phyloP scores from a whole-genome alignment of 495 filamentous ascomycete genomes.

The Parathielavia hyrcaniae region DNA sequence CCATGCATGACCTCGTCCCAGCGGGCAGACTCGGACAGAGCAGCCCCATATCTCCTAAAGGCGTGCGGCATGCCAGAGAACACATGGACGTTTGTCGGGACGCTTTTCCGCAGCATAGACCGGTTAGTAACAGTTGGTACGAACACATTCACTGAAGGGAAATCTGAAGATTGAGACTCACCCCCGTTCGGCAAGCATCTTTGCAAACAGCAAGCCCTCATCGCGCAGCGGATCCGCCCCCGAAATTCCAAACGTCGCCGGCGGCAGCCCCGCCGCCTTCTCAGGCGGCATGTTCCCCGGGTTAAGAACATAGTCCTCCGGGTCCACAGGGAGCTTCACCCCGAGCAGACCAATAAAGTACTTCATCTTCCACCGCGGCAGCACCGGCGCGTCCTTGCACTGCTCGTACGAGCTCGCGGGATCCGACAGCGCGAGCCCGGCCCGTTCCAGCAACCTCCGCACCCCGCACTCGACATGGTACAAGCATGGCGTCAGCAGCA shows the following conservation, averaged over 20 bases:
- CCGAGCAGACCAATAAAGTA: conserved; percentile 35
- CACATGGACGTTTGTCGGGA: conserved; percentile 28
- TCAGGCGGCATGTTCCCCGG: conserved; percentile 36
- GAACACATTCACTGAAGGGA: background rate
- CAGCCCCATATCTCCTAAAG: conserved; percentile 18
- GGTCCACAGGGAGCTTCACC: background rate
- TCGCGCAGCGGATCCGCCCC: conserved; percentile 46
- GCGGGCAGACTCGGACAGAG: conserved; percentile 18
- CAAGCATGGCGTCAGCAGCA: conserved; percentile 42
- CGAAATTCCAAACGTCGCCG: conserved; percentile 41
- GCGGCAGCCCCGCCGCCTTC: conserved; percentile 39
- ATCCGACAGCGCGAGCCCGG: background rate
- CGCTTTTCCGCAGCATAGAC: conserved; percentile 8
- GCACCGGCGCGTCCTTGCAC: conserved; percentile 37
- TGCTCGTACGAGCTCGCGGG: conserved; percentile 37
- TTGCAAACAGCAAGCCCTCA: conserved; percentile 42
- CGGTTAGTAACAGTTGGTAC: background rate
- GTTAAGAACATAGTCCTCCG: conserved; percentile 31
- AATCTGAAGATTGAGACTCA: conserved; percentile 23
- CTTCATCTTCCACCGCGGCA: conserved; percentile 31
- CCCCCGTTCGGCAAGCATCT: conserved; percentile 43
- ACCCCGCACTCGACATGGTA: conserved; percentile 37
- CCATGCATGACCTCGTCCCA: conserved; percentile 23
- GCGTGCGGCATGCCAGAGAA: conserved; percentile 30
- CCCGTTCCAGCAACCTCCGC: conserved; percentile 15